Conservation (phyloP, 192 early-diverging fungal species). For the Backusella australiensis region DNA sequence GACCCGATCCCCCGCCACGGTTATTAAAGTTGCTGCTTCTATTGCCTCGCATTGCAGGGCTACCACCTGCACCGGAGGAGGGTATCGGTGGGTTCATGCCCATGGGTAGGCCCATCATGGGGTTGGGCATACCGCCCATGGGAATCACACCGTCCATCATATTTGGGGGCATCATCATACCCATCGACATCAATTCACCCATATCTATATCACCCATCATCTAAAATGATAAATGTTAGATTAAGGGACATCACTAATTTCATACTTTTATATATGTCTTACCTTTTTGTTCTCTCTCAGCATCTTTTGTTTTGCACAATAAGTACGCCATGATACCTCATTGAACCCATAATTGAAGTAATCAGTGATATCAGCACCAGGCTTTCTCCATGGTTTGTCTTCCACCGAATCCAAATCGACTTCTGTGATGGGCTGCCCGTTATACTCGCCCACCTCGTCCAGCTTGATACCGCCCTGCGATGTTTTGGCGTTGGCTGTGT, state of each 20-base stretch:
- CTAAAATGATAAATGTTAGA: not conserved
- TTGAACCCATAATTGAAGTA: conserved; percentile 99
- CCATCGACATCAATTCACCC: conserved; percentile 42
- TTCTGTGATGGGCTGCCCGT: conserved; percentile 83
- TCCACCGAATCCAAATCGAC: conserved; percentile 90
- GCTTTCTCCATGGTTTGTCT: conserved; percentile 96
- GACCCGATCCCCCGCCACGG: not conserved
- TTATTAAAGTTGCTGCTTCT: conserved; percentile 3
- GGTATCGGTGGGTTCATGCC: conserved; percentile 4
- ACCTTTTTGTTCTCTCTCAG: conserved; percentile 66
- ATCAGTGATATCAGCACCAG: conserved; percentile 94
- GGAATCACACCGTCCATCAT: conserved; percentile 41
- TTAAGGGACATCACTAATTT: not conserved
- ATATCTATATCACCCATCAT: conserved; percentile 47
- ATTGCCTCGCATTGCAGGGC: not conserved
- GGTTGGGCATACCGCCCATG: conserved; percentile 33
- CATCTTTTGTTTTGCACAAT: conserved; percentile 91
- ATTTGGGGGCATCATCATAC: conserved; percentile 41
- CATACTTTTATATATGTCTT: not conserved
- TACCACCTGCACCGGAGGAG: not conserved
- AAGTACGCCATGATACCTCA: conserved; percentile 92
- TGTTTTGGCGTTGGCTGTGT: conserved; percentile 8
- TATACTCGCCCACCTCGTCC: conserved; percentile 70
- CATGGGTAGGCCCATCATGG: conserved; percentile 36
- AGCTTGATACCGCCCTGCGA: conserved; percentile 51